Evolutionary conservation across 495 filamentous ascomycete species (phyloP), one percentile per base, ranked within the genome.

Genomic region (Penicillium herquei): DNA sequence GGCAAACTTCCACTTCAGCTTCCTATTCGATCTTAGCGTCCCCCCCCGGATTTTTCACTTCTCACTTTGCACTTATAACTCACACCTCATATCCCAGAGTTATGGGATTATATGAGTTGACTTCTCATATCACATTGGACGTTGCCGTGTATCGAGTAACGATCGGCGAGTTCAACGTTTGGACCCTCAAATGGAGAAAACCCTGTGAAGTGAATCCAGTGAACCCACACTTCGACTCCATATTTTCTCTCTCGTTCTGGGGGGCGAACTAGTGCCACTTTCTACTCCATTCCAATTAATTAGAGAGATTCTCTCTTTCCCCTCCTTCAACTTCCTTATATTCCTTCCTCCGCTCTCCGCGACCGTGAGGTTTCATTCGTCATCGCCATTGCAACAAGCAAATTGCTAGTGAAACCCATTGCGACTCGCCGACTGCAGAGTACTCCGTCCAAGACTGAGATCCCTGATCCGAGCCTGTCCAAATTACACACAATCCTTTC

Each of bases 351-450:
- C 57, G 32, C 44, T 26, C 43, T 52, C 51, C 31, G 51, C 31
- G 7, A 11, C 34, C 52, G 47, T 39, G 10, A 17, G 53, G 42
- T 57, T 54, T 49, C 51, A 60, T 63, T 35, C 47, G 50, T 21
- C n/a, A 18, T 30, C 45, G 13, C 21, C 49, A 60, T 49, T 37
- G 46, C 46, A 9, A 16, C 7, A 8, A 5, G 40, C 18, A 37
- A n/a, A 33, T 37, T 32, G 16, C 33, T 45, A 40, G 49, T 42
- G 42, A 33, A 17, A 40, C 21, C 21, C 21, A 26, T 26, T 26
- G 21, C 21, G 21, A 26, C n/a, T n/a, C n/a, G n/a, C n/a, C n/a
- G n/a, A n/a, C 21, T 26, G 4, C 21, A 4, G 21, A 26, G 21
- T 26, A 26, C n/a, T n/a, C n/a, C n/a, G n/a, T n/a, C n/a, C 21